Evolutionary conservation across 2,329 filamentous ascomycete genomes (phyloP), one percentile per base, ranked within the genome.

Genomic region (Penicillium palitans): DNA sequence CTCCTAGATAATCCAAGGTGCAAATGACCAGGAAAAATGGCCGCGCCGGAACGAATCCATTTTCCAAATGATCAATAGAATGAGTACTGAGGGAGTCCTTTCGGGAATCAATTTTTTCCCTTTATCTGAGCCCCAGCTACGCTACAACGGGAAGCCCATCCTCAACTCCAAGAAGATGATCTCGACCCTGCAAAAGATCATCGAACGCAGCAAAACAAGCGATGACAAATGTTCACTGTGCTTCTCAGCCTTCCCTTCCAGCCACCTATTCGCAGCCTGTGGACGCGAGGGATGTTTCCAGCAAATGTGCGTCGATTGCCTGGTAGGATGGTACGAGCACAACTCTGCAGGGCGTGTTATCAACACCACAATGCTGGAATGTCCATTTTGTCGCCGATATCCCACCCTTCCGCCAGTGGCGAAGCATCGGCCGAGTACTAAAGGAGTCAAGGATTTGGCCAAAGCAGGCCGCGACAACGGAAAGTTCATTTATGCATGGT

Each of bases 401-500:
- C 41, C 41, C 4, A 44, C 15, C 24, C 21, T 25, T 17, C 21
- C 4, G 13, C 41, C 25, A 6, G 24, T 44, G 7, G 21, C 3
- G 41, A 44, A 44, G 68, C 71, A 74, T 21, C 70, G 72, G 1
- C 73, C 79, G 52, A 74, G 74, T 6, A 69, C 74, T 17, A 69
- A 73, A 4, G 68, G 67, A 1, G 67, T 83, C 4, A 73, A 70
- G 1, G 71, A 78, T 37, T 58, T 81, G 25, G 64, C 64, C 2
- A 63, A 65, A 1, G 81, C 79, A 0, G 70, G 82, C 0, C 64
- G 72, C 2, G 74, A 80, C 13, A 62, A 70, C 1, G 80, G 75
- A 2, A 69, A 68, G 1, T 81, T 76, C 75, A 78, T 82, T 52
- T 80, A 83, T 45, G 79, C 76, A 0, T 81, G 79, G 80, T 85